Evolutionary conservation across 179 eudicot genomes (phyloP), one percentile per base, ranked within the genome.

Genomic region (Silene noctiflora): DNA sequence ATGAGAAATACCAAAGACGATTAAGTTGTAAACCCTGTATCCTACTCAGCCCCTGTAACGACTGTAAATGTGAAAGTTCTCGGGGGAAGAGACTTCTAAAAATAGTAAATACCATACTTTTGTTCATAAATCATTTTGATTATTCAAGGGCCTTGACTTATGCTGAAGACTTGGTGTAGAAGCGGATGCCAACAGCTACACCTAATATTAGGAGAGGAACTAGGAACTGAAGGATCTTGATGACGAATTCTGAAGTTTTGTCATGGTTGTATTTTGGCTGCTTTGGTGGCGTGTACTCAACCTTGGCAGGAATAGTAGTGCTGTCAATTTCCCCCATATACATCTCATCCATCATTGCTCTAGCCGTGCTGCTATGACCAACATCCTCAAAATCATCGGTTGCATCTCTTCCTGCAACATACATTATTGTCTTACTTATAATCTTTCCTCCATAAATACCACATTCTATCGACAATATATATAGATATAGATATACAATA

Each of bases 311-410:
- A 64, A 92, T 87, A 25, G 87, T 89, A 19, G 88, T 81, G 33
- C 90, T 46, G 77, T 94, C 91, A 20, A 94, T 78, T 68, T 90
- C 88, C 3, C 98, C 98, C 4, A 94, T 87, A 8, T 87, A 88
- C 83, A 79, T 82, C 77, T 94, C 97, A 24, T 86, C 97, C 97
- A 94, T 81, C 93, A 86, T 90, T n/a, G 96, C 89, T 80, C 87
- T 89, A 1, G 98, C 98, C 0, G 89, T 88, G 76, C 81, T 83
- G 79, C 97, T 92, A 82, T 94, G 98, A 60, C 98, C 98, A 12
- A 94, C 90, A 79, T 94, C 98, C 89, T 94, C 98, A 74, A 94
- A 94, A 80, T 90, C 97, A 81, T 89, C 89, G 1, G 97, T 94
- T 4, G 98, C 98, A 81, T 94, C 98, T 84, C 92, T 94, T 51